These are phyloP conservation scores for Takashimella tepidaria DNA, from an alignment of 1,284 basidiomycete genomes.

Conservation along the genomic window DNA sequence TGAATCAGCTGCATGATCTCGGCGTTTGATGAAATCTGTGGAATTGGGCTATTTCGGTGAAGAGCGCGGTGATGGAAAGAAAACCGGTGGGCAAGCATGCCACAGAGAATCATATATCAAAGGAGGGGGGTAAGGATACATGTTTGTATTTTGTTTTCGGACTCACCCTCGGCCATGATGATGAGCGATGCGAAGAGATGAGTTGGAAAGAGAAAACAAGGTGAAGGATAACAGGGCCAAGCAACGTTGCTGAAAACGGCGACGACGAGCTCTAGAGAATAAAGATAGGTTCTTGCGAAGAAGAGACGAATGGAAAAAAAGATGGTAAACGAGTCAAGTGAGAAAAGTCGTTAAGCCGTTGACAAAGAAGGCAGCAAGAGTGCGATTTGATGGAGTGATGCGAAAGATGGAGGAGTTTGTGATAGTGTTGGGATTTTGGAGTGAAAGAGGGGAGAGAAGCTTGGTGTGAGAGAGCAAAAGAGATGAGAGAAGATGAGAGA, in stretches of 20 bases:
- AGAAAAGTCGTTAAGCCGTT: conserved; percentile 9
- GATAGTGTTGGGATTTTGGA: conserved; percentile 10
- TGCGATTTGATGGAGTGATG: conserved; percentile 8
- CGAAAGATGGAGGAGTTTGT: conserved; percentile 3
- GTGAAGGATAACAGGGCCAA: conserved; percentile 3
- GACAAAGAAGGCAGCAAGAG: conserved; percentile 5
- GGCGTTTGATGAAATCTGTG: neutral
- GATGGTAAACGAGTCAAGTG: conserved; percentile 13
- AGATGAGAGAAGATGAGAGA: conserved; percentile 23
- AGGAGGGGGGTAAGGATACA: conserved; percentile 1
- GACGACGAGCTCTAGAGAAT: conserved; percentile 15
- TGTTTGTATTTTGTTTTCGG: too few relatives aligned
- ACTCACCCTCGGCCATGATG: neutral
- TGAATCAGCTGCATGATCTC: neutral
- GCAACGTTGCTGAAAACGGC: conserved; percentile 16
- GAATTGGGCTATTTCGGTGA: conserved; percentile 14
- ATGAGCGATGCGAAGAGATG: neutral
- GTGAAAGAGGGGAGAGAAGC: too few relatives aligned
- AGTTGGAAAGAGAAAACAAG: conserved; percentile 3
- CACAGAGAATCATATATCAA: neutral
- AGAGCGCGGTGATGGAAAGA: conserved; percentile 1
- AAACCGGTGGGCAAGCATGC: neutral
- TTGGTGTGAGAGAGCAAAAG: neutral
- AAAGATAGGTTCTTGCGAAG: conserved; percentile 7
- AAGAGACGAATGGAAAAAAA: conserved; percentile 7